These are phyloP conservation scores for Chloroidium sp. DNA, from an alignment of 163 green algal genomes.

Conservation along the genomic window DNA sequence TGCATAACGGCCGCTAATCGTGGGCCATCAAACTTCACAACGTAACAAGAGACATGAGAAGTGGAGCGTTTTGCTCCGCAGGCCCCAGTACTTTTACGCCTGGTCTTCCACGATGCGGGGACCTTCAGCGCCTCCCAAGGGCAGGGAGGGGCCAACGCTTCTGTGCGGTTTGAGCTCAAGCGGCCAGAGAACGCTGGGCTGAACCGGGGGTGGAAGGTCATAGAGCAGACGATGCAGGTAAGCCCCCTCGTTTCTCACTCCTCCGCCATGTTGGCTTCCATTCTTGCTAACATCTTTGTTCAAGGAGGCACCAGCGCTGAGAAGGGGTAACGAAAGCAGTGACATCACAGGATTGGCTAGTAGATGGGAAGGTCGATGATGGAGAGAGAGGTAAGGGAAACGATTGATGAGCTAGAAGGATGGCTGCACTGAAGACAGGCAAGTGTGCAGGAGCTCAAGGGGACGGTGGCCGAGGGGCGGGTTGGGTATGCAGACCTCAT, in stretches of 20 bases:
- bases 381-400: too few relatives aligned
- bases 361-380: too few relatives aligned
- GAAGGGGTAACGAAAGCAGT: too few relatives aligned
- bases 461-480: conserved; percentile 43
- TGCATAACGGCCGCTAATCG: background rate
- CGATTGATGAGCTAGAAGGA: too few relatives aligned
- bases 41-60: background rate
- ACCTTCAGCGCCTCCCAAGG: conserved; percentile 40
- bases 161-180: conserved; percentile 34
- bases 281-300: too few relatives aligned
- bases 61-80: background rate
- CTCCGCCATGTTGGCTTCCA: background rate
- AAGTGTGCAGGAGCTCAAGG: conserved; percentile 28
- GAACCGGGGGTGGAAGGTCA: conserved; percentile 62
- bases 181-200: conserved; percentile 69
- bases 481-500: conserved; percentile 66
- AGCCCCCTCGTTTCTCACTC: too few relatives aligned
- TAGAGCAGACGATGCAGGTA: too few relatives aligned
- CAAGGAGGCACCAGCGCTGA: too few relatives aligned
- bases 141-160: conserved; percentile 70
- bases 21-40: background rate
- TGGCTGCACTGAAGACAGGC: too few relatives aligned
- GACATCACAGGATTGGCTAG: too few relatives aligned
- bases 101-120: conserved; percentile 81
- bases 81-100: conserved; percentile 58